phyloP scores from a whole-genome alignment of 1,284 basidiomycete genomes.

The Pyrrhoderma lamaoense region DNA sequence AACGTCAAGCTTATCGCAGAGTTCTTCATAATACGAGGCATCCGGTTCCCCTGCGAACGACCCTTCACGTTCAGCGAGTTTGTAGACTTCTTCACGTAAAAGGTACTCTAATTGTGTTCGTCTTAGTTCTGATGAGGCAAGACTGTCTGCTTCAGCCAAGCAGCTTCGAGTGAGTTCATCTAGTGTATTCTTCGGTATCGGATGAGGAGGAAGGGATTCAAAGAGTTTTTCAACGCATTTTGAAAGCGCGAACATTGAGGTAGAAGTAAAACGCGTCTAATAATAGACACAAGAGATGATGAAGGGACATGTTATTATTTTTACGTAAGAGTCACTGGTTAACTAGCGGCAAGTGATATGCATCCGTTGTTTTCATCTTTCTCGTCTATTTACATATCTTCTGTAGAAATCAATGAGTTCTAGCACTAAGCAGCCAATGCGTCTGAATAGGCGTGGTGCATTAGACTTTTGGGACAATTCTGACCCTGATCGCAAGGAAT shows the following conservation, averaged over 20 bases:
- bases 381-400: too few species aligned
- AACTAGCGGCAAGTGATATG: too few species aligned
- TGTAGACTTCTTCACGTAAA: slow-evolving; percentile 59
- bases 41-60: slow-evolving; percentile 40
- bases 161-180: slow-evolving; percentile 42
- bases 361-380: too few species aligned
- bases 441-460: slow-evolving; percentile 7
- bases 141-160: slow-evolving; percentile 36
- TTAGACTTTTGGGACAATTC: slow-evolving; percentile 8
- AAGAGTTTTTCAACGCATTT: slow-evolving; percentile 41
- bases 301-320: not conserved
- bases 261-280: not conserved
- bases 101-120: slow-evolving; percentile 68
- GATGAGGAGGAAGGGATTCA: slow-evolving; percentile 42
- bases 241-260: slow-evolving; percentile 34
- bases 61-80: slow-evolving; percentile 66
- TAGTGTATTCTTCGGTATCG: slow-evolving; percentile 40
- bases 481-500: too few species aligned
- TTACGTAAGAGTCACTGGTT: too few species aligned
- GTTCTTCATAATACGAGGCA: slow-evolving; percentile 48
- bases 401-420: too few species aligned
- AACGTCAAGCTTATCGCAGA: slow-evolving; percentile 62
- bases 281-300: not conserved
- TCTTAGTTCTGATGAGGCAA: slow-evolving; percentile 46
- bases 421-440: not conserved